phyloP scores from a whole-genome alignment of 73 alveolate species.

The Tetrahymena elliotti region DNA sequence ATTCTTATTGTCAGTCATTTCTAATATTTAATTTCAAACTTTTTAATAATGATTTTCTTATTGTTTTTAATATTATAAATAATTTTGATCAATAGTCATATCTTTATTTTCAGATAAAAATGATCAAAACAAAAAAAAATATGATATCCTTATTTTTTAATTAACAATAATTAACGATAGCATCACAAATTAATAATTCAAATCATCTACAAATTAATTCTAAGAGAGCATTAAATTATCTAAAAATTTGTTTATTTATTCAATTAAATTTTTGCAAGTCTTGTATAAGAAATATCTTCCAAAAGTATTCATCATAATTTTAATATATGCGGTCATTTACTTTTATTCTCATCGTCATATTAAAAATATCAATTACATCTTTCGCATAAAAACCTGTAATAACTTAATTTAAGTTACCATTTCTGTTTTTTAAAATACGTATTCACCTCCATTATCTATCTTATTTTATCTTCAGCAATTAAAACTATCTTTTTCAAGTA shows the following conservation, averaged over 20 bases:
- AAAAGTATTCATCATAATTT: not conserved
- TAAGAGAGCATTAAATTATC: not conserved
- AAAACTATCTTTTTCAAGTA: too few relatives aligned
- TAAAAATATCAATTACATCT: not conserved
- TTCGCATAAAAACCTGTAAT: too few relatives aligned
- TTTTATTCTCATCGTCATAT: not conserved
- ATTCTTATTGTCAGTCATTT: conserved; percentile 9
- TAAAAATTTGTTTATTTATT: too few relatives aligned
- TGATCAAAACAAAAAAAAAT: not conserved
- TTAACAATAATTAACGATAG: not conserved
- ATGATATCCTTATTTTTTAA: not conserved
- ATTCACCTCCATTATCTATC: too few relatives aligned
- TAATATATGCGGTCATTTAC: not conserved
- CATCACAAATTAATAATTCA: not conserved
- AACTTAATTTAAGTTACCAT: too few relatives aligned
- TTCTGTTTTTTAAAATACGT: too few relatives aligned
- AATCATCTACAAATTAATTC: not conserved
- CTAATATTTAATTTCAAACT: not conserved
- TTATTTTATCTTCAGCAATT: too few relatives aligned
- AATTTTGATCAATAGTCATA: not conserved
- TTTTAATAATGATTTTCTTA: not conserved
- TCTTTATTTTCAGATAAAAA: not conserved
- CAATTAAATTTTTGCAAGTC: not conserved
- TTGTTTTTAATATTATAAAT: not conserved
- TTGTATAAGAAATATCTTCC: not conserved